Conservation (phyloP, 2,329 filamentous ascomycete genomes). For the Fusarium longipes region DNA sequence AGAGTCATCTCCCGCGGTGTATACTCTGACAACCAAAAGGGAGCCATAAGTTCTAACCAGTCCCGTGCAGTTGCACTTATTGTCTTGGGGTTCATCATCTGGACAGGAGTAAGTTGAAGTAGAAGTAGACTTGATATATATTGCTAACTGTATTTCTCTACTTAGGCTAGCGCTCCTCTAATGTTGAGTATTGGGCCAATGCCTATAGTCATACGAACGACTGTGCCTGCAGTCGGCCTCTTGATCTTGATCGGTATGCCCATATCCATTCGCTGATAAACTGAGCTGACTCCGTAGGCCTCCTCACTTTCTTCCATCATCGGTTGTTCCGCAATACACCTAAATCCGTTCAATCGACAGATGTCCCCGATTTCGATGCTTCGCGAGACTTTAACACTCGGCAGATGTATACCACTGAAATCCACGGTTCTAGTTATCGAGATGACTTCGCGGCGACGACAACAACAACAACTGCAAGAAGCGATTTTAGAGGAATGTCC, state of each 20-base stretch:
- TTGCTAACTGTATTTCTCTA: constrained; percentile 2
- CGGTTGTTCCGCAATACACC: constrained; percentile 19
- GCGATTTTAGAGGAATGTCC: constrained; percentile 38
- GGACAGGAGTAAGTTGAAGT: constrained; percentile 62
- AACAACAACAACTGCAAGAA: constrained; percentile 53
- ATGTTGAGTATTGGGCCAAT: constrained; percentile 60
- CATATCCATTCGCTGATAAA: background rate
- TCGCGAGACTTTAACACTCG: constrained; percentile 32
- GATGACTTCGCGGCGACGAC: constrained; percentile 61
- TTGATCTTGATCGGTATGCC: constrained; percentile 60
- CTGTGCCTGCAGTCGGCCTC: constrained; percentile 63
- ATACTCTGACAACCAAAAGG: constrained; percentile 49
- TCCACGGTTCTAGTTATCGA: constrained; percentile 60
- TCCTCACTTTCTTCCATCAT: constrained; percentile 53
- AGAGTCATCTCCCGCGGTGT: constrained; percentile 55
- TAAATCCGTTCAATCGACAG: background rate
- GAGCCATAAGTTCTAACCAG: constrained; percentile 43
- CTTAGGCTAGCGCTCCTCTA: constrained; percentile 63
- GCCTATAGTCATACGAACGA: constrained; percentile 59
- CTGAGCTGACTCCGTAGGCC: constrained; percentile 36
- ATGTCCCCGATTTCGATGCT: constrained; percentile 18
- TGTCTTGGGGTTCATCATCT: constrained; percentile 60
- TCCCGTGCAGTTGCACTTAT: constrained; percentile 57
- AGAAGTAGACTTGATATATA: background rate
- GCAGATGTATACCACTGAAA: constrained; percentile 54